Conservation (phyloP, 1,284 basidiomycete species). For the Peniophora sp. region DNA sequence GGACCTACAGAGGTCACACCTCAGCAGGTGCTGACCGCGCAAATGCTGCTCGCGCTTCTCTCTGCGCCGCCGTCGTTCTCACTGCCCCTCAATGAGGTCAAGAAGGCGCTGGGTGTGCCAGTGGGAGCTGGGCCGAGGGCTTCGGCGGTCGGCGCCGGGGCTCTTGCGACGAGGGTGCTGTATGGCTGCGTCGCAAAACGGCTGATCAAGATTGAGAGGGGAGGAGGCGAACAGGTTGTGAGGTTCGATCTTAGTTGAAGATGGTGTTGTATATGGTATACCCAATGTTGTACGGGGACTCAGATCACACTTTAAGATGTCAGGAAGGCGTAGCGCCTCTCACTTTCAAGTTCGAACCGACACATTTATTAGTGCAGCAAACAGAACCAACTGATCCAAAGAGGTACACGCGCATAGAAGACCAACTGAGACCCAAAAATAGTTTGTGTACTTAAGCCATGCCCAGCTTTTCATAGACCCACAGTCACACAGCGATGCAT, state of each 20-base stretch:
- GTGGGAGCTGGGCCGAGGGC: slow-evolving; percentile 14
- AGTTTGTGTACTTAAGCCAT: background rate
- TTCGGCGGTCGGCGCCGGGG: slow-evolving; percentile 17
- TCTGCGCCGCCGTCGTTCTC: slow-evolving; percentile 41
- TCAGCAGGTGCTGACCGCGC: slow-evolving; percentile 64
- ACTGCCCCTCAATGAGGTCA: slow-evolving; percentile 54
- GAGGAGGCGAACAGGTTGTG: slow-evolving; percentile 63
- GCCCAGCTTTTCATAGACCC: too few species aligned
- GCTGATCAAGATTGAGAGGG: slow-evolving; percentile 65
- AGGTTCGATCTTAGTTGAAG: slow-evolving; percentile 43
- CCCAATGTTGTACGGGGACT: too few species aligned
- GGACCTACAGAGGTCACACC: slow-evolving; percentile 30
- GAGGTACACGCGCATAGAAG: too few species aligned
- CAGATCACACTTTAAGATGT: too few species aligned
- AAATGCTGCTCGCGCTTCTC: slow-evolving; percentile 51
- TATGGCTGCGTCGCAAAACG: slow-evolving; percentile 57
- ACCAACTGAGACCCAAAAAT: too few species aligned
- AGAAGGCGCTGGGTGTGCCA: slow-evolving; percentile 42
- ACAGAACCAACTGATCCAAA: too few species aligned
- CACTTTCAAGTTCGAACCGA: too few species aligned
- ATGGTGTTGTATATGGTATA: slow-evolving; percentile 14
- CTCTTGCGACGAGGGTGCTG: slow-evolving; percentile 32
- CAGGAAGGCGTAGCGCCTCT: too few species aligned
- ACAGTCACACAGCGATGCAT: too few species aligned
- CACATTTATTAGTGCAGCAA: too few species aligned